Percentiles rank a stretch among this genome's conserved stretches.
These are phyloP conservation scores for Lenzites betulinus DNA, from an alignment of 768 basidiomycete genomes.

Conservation along the genomic window DNA sequence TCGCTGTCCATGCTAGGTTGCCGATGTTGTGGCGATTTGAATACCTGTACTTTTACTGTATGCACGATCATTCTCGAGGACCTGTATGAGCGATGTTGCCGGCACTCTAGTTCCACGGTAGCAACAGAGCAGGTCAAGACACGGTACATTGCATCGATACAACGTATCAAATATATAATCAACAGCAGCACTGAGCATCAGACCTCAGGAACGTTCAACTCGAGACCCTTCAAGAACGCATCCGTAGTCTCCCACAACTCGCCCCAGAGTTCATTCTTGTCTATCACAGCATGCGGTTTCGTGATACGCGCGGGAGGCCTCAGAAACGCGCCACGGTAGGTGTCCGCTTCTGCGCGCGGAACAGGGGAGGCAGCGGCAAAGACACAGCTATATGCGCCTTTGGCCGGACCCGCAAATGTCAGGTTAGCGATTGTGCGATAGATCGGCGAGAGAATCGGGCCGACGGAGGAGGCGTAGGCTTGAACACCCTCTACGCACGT, in stretches of 20 bases:
- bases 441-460: slow-evolving; percentile 14
- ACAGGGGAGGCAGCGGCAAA: slow-evolving; percentile 27
- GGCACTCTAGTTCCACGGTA: no score
- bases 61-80: no score
- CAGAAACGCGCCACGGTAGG: slow-evolving; percentile 22
- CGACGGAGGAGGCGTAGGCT: slow-evolving; percentile 17
- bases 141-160: no score
- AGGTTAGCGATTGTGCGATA: slow-evolving; percentile 17
- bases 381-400: slow-evolving; percentile 24
- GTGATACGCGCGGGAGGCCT: slow-evolving; percentile 12
- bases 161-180: no score
- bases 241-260: slow-evolving; percentile 31
- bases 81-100: no score
- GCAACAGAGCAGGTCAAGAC: neutral
- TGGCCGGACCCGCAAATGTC: slow-evolving; percentile 9
- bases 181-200: no score
- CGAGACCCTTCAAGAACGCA: slow-evolving; percentile 14
- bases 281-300: neutral
- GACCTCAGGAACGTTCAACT: neutral
- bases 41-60: no score
- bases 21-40: no score
- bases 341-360: slow-evolving; percentile 4
- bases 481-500: slow-evolving; percentile 21
- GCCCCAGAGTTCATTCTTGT: slow-evolving; percentile 11
- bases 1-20: no score